phyloP scores from a whole-genome alignment of 129 eudicot genomes.

The Logfia minima region DNA sequence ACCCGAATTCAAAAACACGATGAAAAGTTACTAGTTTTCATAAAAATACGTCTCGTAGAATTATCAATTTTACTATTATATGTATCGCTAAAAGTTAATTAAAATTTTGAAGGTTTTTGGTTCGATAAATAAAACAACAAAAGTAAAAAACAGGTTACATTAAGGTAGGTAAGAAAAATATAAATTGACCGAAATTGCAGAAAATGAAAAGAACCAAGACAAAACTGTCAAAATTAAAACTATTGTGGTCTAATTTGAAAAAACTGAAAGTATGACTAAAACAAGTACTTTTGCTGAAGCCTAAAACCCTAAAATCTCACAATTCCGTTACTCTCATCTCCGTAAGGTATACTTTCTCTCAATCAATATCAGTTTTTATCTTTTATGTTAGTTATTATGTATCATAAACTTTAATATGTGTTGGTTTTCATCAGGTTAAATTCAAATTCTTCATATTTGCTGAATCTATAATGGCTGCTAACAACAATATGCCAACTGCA shows the following conservation, averaged over 20 bases:
- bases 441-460: constrained; percentile 1
- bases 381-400: neutral
- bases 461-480: constrained; percentile 32
- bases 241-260: constrained; percentile 12
- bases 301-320: constrained; percentile 33
- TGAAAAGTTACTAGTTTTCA: no score
- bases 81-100: no score
- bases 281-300: neutral
- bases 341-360: constrained; percentile 7
- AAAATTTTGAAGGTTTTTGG: no score
- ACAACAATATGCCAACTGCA: neutral
- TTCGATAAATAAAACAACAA: no score
- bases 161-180: no score
- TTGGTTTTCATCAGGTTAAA: constrained; percentile 6
- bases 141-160: no score
- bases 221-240: neutral
- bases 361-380: constrained; percentile 8
- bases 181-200: neutral
- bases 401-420: neutral
- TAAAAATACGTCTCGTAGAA: no score
- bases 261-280: neutral
- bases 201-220: neutral
- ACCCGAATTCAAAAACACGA: no score
- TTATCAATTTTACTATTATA: no score
- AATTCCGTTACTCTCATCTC: constrained; percentile 13